Evolutionary conservation across 257 asterid species (phyloP).

Genomic region (Agastache rugosa): DNA sequence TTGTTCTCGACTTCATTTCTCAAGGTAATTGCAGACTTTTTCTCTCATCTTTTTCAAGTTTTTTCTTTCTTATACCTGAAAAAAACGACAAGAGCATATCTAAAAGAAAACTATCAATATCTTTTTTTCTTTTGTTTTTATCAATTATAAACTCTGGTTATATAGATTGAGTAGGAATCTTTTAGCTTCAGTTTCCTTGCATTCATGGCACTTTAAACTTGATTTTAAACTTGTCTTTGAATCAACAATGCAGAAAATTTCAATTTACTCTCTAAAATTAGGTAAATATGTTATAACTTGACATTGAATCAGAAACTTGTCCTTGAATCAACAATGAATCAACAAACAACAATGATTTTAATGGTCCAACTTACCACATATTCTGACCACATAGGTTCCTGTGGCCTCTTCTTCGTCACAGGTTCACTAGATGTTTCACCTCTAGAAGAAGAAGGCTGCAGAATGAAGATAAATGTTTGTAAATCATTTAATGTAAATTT

Average conservation of each 20-base stretch:
- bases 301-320: too few species aligned
- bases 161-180: neutral
- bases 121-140: neutral
- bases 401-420: conserved; percentile 70
- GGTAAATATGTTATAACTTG: too few species aligned
- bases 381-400: conserved; percentile 62
- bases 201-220: conserved; percentile 16
- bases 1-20: neutral
- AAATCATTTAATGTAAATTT: conserved; percentile 5
- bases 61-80: neutral
- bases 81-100: neutral
- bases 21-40: neutral
- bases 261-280: conserved; percentile 4
- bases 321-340: too few species aligned
- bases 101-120: conserved; percentile 1
- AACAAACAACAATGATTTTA: too few species aligned
- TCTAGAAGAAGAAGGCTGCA: conserved; percentile 72
- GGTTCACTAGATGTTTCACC: conserved; percentile 75
- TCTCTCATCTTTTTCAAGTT: neutral
- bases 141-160: neutral
- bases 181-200: conserved; percentile 14
- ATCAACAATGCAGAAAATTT: neutral
- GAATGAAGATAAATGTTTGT: conserved; percentile 40
- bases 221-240: neutral
- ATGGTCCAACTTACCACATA: conserved; percentile 63